Evolutionary conservation across 2,329 filamentous ascomycete genomes (phyloP), one percentile per base, ranked within the genome.

Genomic region (Penicillium oxalicum): DNA sequence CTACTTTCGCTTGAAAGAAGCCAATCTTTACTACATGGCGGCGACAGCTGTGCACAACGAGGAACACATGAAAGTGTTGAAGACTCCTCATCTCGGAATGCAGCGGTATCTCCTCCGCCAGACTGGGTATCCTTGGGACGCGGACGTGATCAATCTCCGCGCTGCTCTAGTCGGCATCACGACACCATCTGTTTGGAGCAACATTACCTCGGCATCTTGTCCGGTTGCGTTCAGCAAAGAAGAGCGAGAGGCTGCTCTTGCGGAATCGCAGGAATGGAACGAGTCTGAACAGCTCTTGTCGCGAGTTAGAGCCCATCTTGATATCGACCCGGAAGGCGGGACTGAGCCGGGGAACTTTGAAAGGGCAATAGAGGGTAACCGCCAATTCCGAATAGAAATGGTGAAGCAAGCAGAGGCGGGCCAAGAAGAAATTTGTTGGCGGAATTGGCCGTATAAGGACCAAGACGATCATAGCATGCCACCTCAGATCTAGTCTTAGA

Each of bases 161-260:
- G 53, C 56, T 41, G 60, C 57, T 2, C 46, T 63, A 35, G 55
- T 63, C 28, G 56, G 58, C 7, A 55, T 61, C 37, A 63, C 56
- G 4, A 56, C 40, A 18, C 44, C 49, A 12, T 50, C 38, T 3
- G 49, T 60, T 40, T 61, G 1, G 72, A 71, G 27, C 70, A 67
- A 43, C 59, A 74, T 59, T 61, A 75, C 40, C 59, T 73, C 33
- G 60, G 40, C 40, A 7, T 25, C 9, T 37, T 61, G 55, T 44
- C 59, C 56, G 12, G 53, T 63, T 32, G n/a, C 36, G 2, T 64
- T 61, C 44, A 54, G 47, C 6, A 42, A 55, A 12, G 35, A 56
- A 52, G 55, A 63, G 49, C 44, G 48, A 54, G 47, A 57, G 36
- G 6, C 39, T 38, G 56, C 59, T 1, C 53, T 62, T 7, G 45